Base-by-base conservation (phyloP, 257 asterid species). In the Echites panduratus region DNA sequence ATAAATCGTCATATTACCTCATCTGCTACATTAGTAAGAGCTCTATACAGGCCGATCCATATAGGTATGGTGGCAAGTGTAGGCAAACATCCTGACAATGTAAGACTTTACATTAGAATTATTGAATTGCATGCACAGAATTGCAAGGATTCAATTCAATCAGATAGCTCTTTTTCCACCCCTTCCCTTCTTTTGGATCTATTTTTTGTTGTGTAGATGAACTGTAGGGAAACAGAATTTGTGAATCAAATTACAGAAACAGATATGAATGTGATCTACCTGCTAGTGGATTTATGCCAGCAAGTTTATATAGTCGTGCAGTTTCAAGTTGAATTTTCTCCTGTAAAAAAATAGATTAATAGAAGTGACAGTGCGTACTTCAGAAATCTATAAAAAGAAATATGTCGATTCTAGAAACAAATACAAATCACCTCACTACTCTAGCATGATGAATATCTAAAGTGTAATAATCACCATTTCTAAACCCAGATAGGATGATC, bases 1-100 rank as follows among this genome's bases (percentile, higher is more conserved):
- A 44, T 35, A 14, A 61, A 72, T 38, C 26, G 72, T 71, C 27
- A 66, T 9, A 76, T 73, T 83, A 94, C 99, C 99, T 95, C 99
- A 82, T 95, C 82, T 26, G 99, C 99, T 75, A 86, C 99, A 73
- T 95, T 95, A 70, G 98, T 92, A 79, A 95, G 98, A 67, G 99
- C 99, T 82, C 99, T 86, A 75, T 95, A 95, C 66, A 95, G 98
- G 53, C 99, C 99, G 70, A 95, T 95, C 99, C 99, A 95, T 82
- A 95, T 89, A 1, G 99, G 99, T 68, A 95, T 95, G 38, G 99
- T 95, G 77, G 97, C 97, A 66, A 95, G 99, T 41, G 99, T 95
- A 54, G 99, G 99, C 45, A 95, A 92, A 79, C 99, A 95, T 75
- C 99, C 99, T 95, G 84, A 52, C 70, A 54, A 73, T 68, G 43